Evolutionary conservation across 768 basidiomycete species (phyloP).

Genomic region (Rhizopogon vinicolor): DNA sequence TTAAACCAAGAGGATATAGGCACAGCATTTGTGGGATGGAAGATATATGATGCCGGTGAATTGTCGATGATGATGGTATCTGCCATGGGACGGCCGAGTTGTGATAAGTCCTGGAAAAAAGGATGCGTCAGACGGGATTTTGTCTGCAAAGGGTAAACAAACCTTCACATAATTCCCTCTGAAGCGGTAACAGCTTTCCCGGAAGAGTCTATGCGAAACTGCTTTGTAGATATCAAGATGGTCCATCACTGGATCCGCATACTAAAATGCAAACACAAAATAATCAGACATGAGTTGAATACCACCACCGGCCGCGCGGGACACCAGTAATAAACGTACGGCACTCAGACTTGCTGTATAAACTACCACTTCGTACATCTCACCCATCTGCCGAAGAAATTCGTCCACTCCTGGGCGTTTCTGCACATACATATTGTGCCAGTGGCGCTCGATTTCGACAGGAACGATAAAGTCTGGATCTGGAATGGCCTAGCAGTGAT

Average conservation of each 20-base stretch:
- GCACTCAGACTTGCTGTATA: slow-evolving; percentile 95
- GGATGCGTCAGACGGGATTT: slow-evolving; percentile 1
- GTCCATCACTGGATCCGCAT: slow-evolving; percentile 93
- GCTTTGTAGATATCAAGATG: slow-evolving; percentile 85
- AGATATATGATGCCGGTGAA: slow-evolving; percentile 74
- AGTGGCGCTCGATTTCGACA: slow-evolving; percentile 92
- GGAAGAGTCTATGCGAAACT: slow-evolving; percentile 85
- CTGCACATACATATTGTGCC: slow-evolving; percentile 95
- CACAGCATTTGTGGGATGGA: slow-evolving; percentile 78
- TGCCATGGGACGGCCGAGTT: slow-evolving; percentile 63
- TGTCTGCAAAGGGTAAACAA: slow-evolving; percentile 11
- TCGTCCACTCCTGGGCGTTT: slow-evolving; percentile 94
- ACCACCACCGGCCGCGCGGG: not conserved
- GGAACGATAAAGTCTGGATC: slow-evolving; percentile 94
- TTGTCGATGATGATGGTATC: slow-evolving; percentile 77
- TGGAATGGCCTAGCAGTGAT: slow-evolving; percentile 59
- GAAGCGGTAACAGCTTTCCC: slow-evolving; percentile 95
- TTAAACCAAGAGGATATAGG: slow-evolving; percentile 80
- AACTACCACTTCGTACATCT: slow-evolving; percentile 91
- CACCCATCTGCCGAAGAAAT: slow-evolving; percentile 92
- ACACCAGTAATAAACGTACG: slow-evolving; percentile 38
- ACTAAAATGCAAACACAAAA: slow-evolving; percentile 41
- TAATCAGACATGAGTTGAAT: slow-evolving; percentile 7
- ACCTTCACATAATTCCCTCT: slow-evolving; percentile 97
- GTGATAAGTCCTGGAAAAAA: slow-evolving; percentile 56